These are phyloP conservation scores for Arabidopsis hybrid DNA, from an alignment of 441 rosid species.

Conservation along the genomic window DNA sequence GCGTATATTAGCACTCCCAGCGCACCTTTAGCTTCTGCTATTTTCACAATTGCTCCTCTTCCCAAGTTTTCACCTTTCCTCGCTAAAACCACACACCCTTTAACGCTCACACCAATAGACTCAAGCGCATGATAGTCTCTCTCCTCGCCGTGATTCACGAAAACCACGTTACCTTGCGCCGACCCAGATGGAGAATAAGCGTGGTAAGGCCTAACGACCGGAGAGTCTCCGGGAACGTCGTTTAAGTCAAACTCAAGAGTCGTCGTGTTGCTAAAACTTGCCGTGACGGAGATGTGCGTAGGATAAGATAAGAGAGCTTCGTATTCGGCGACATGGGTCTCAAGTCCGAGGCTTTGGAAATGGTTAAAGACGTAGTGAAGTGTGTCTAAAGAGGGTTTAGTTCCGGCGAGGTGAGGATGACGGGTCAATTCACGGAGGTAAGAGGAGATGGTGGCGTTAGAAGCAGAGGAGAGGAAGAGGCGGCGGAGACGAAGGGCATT, in stretches of 20 bases:
- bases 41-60: constrained; percentile 68
- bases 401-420: constrained; percentile 94
- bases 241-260: constrained; percentile 49
- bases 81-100: constrained; percentile 69
- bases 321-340: constrained; percentile 64
- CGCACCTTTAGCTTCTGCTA: constrained; percentile 80
- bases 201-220: constrained; percentile 76
- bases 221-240: constrained; percentile 45
- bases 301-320: constrained; percentile 80
- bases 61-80: constrained; percentile 70
- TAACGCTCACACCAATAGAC: constrained; percentile 63
- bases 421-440: constrained; percentile 87
- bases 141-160: constrained; percentile 77
- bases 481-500: constrained; percentile 51
- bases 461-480: constrained; percentile 73
- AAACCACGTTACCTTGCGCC: constrained; percentile 63
- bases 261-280: constrained; percentile 63
- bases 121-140: constrained; percentile 73
- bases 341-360: constrained; percentile 60
- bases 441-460: constrained; percentile 77
- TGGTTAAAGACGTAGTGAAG: constrained; percentile 63
- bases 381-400: constrained; percentile 61
- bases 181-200: constrained; percentile 93
- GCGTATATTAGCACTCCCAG: constrained; percentile 76
- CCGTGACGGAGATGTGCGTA: constrained; percentile 54